These are phyloP conservation scores for Rhizopus sp. DNA, from an alignment of 371 early-diverging fungal genomes.

Conservation along the genomic window DNA sequence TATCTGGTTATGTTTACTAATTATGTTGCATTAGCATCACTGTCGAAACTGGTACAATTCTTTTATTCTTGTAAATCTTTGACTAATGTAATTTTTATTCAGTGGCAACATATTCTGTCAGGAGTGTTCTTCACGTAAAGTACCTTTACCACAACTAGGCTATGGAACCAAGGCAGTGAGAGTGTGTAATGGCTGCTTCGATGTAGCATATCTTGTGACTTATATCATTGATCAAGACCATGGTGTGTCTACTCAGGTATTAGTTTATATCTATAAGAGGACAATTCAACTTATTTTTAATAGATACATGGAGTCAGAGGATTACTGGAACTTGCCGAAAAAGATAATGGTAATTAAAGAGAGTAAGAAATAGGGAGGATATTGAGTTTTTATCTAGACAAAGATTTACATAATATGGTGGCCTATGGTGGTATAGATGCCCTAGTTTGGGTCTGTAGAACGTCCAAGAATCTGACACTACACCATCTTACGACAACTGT, in stretches of 20 bases:
- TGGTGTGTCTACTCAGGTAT: slow-evolving; percentile 61
- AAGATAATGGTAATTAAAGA: slow-evolving; percentile 48
- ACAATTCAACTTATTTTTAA: not conserved
- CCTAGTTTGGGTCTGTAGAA: slow-evolving; percentile 56
- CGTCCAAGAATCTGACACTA: slow-evolving; percentile 45
- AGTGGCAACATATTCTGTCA: slow-evolving; percentile 70
- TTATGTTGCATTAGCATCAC: slow-evolving; percentile 52
- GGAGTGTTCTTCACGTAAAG: slow-evolving; percentile 58
- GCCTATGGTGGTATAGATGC: slow-evolving; percentile 67
- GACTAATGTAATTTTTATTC: no score
- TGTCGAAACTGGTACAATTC: slow-evolving; percentile 65
- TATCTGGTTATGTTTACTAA: not conserved
- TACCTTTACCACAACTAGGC: slow-evolving; percentile 64
- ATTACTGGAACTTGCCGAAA: slow-evolving; percentile 57
- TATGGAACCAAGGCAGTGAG: slow-evolving; percentile 60
- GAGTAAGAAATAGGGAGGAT: not conserved
- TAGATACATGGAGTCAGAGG: slow-evolving; percentile 70
- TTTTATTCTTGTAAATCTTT: not conserved
- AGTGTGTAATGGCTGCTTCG: slow-evolving; percentile 65
- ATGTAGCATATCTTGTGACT: slow-evolving; percentile 64
- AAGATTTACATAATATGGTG: slow-evolving; percentile 52
- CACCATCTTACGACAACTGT: slow-evolving; percentile 57
- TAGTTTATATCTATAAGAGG: not conserved
- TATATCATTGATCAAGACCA: slow-evolving; percentile 66
- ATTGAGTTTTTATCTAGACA: slow-evolving; percentile 34